These are phyloP conservation scores for Penstemon davidsonii DNA, from an alignment of 257 asterid species.

Conservation along the genomic window DNA sequence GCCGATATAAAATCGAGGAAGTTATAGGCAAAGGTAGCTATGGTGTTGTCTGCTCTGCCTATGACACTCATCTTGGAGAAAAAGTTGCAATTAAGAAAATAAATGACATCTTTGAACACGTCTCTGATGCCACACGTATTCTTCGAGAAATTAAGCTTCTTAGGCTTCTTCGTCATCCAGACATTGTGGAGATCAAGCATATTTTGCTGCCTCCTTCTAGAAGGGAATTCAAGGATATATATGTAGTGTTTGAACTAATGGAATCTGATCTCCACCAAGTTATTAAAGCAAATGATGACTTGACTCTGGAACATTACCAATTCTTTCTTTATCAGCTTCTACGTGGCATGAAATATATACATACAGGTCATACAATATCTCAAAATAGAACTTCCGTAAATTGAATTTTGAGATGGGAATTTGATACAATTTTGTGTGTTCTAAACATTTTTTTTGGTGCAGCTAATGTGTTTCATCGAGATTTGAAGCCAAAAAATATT, in stretches of 20 bases:
- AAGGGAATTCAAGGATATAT: constrained; percentile 72
- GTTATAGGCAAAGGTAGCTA: constrained; percentile 95
- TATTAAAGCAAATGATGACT: constrained; percentile 82
- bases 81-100: constrained; percentile 90
- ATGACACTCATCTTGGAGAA: constrained; percentile 84
- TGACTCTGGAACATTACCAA: constrained; percentile 88
- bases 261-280: constrained; percentile 94
- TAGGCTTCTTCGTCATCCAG: constrained; percentile 93
- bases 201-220: constrained; percentile 43
- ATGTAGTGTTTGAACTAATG: constrained; percentile 85
- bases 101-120: constrained; percentile 88
- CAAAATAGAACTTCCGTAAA: constrained; percentile 4
- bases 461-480: constrained; percentile 91
- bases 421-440: constrained; percentile 2
- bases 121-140: constrained; percentile 92
- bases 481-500: constrained; percentile 72
- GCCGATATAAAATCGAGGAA: constrained; percentile 83
- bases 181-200: constrained; percentile 86
- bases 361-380: constrained; percentile 53
- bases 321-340: constrained; percentile 90
- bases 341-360: constrained; percentile 85
- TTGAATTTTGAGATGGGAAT: background rate
- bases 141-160: constrained; percentile 94
- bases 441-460: constrained; percentile 32
- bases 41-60: constrained; percentile 94